Conservation (phyloP, 108 stramenopile species). For the Schizochytrium sp. region DNA sequence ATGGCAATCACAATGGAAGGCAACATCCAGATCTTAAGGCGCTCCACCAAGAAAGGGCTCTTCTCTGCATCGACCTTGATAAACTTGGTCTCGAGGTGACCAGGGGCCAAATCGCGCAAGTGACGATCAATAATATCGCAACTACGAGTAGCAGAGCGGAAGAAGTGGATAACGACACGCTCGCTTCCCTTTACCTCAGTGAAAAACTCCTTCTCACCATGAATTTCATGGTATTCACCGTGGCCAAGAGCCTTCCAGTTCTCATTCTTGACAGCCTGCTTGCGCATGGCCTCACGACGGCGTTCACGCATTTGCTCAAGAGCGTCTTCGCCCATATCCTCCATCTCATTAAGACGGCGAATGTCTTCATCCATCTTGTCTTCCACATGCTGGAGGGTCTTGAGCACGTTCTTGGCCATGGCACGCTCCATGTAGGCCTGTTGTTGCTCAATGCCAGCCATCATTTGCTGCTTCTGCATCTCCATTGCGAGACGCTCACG, state of each 20-base stretch:
- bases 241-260: constrained; percentile 86
- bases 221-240: constrained; percentile 86
- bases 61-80: constrained; percentile 95
- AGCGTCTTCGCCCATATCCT: constrained; percentile 83
- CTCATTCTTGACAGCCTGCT: constrained; percentile 76
- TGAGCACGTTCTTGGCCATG: constrained; percentile 61
- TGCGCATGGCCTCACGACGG: constrained; percentile 83
- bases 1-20: constrained; percentile 93
- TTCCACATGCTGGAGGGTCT: constrained; percentile 61
- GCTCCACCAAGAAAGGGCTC: constrained; percentile 93
- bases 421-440: constrained; percentile 46
- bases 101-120: constrained; percentile 83
- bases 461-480: constrained; percentile 47
- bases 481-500: constrained; percentile 26
- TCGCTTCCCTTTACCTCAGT: constrained; percentile 84
- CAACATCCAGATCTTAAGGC: constrained; percentile 91
- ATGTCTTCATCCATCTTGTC: constrained; percentile 62
- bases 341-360: constrained; percentile 60
- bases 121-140: constrained; percentile 94
- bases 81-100: constrained; percentile 94
- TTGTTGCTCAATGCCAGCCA: constrained; percentile 54
- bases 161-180: constrained; percentile 94
- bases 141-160: constrained; percentile 86
- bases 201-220: constrained; percentile 87
- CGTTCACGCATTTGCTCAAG: constrained; percentile 86